Base-by-base conservation (phyloP, 345 rosid species). In the Salix viminalis region DNA sequence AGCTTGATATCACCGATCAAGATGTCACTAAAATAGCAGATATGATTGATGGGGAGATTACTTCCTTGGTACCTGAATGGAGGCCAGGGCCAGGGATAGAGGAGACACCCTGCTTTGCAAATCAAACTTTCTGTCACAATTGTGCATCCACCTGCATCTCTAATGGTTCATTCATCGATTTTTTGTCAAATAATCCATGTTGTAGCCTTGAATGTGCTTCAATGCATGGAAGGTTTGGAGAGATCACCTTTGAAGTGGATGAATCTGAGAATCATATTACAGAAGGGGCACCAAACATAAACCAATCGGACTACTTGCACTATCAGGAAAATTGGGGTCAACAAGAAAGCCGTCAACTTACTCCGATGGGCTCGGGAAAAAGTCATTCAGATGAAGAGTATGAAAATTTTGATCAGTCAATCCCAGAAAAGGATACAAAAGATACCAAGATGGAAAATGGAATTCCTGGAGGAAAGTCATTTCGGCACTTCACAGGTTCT, bases 21-120 rank as follows among this genome's bases (percentile, higher is more conserved):
- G 97, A 93, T 28, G 97, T 86, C 78, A 89, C 89, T 9, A 91
- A 87, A 70, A 96, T 96, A 77, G 92, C 99, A 2, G 91, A 89
- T 36, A 93, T 90, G 90, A 96, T 96, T 7, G 96, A 96, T 69
- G 94, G 90, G 44, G 99, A 92, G 85, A 91, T 96, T 69, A 84
- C 88, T 75, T 87, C 91, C 60, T 78, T 96, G 76, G 97, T 93
- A 67, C 98, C 97, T 1, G 86, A 67, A 11, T 91, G 98, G 99
- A 87, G 84, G 80, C 83, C 86, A 0, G 97, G 96, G 4, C 92
- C 90, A 13, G 97, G 90, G 73, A 72, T 87, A 30, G 93, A 79
- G 75, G 97, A 92, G 71, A 84, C 86, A n/a, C 94, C 95, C 1
- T 68, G 77, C 1, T 85, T 87, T 84, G 83, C 82, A 23, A 86